phyloP scores from a whole-genome alignment of 2,329 filamentous ascomycete genomes.

The Achaetomium macrosporum region DNA sequence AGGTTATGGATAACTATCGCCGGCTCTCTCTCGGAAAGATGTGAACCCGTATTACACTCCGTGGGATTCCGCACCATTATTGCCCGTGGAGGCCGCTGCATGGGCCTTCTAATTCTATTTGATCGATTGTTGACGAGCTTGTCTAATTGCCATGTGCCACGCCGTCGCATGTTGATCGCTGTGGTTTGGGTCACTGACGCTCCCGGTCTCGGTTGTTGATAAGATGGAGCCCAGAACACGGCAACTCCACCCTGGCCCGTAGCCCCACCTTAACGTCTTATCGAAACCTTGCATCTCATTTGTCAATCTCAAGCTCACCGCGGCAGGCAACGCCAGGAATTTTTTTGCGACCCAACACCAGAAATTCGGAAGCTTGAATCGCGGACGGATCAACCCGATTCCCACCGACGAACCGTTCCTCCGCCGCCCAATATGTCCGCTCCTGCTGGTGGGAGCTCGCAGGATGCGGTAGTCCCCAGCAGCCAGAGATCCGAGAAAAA shows the following conservation, averaged over 20 bases:
- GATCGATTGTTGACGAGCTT: too few species aligned
- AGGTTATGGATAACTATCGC: not conserved
- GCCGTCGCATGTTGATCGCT: too few species aligned
- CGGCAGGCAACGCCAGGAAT: slow-evolving; percentile 20
- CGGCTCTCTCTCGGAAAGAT: not conserved
- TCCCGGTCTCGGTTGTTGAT: too few species aligned
- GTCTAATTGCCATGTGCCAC: too few species aligned
- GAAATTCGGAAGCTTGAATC: not conserved
- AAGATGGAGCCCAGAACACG: too few species aligned
- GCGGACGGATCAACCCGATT: not conserved
- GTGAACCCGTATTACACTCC: too few species aligned
- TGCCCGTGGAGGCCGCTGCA: too few species aligned
- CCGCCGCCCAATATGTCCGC: slow-evolving; percentile 20
- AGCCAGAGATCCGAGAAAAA: slow-evolving; percentile 35
- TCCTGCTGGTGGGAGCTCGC: slow-evolving; percentile 10
- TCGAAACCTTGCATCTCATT: slow-evolving; percentile 1
- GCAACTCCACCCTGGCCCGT: too few species aligned
- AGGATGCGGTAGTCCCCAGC: slow-evolving; percentile 4
- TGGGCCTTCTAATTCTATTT: too few species aligned
- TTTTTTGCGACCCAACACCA: slow-evolving; percentile 17
- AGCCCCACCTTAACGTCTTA: not conserved
- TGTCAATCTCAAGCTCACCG: not conserved
- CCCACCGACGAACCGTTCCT: not conserved
- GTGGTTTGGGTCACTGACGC: too few species aligned
- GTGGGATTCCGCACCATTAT: too few species aligned